phyloP scores from a whole-genome alignment of 257 asterid species.

The Ballota nigra region DNA sequence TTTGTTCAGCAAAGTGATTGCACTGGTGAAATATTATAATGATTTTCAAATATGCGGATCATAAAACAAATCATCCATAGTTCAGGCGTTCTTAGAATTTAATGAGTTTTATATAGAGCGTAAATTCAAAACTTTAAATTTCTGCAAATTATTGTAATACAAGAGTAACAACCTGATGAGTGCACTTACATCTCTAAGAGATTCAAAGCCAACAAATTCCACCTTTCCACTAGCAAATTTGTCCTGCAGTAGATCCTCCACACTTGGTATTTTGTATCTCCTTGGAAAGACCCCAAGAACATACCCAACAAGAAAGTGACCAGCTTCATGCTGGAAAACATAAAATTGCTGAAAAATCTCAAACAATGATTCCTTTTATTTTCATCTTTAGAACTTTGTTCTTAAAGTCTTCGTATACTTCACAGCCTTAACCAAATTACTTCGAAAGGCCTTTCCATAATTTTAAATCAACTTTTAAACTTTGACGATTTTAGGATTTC shows the following conservation, averaged over 20 bases:
- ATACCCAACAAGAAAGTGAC: conserved; percentile 75
- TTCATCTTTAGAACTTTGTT: no score
- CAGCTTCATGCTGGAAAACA: conserved; percentile 73
- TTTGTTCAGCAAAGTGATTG: no score
- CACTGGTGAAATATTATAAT: no score
- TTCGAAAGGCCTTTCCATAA: no score
- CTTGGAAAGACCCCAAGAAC: conserved; percentile 69
- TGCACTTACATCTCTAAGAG: conserved; percentile 54
- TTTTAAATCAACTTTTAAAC: no score
- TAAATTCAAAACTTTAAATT: neutral
- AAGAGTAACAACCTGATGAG: conserved; percentile 5
- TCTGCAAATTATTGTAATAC: neutral
- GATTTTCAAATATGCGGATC: neutral
- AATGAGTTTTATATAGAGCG: neutral
- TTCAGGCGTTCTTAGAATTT: neutral
- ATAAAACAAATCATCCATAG: neutral
- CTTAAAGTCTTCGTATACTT: no score
- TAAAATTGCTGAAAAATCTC: neutral
- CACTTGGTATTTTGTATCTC: conserved; percentile 55
- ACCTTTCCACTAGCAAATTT: conserved; percentile 55
- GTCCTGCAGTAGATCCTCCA: conserved; percentile 54
- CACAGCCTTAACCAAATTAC: no score
- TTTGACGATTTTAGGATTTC: no score
- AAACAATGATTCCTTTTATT: no score
- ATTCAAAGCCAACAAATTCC: conserved; percentile 64